Percentiles rank a stretch among this genome's conserved stretches.
These are phyloP conservation scores for Coleophoma crateriformis DNA, from an alignment of 2,329 filamentous ascomycete genomes.

Conservation along the genomic window DNA sequence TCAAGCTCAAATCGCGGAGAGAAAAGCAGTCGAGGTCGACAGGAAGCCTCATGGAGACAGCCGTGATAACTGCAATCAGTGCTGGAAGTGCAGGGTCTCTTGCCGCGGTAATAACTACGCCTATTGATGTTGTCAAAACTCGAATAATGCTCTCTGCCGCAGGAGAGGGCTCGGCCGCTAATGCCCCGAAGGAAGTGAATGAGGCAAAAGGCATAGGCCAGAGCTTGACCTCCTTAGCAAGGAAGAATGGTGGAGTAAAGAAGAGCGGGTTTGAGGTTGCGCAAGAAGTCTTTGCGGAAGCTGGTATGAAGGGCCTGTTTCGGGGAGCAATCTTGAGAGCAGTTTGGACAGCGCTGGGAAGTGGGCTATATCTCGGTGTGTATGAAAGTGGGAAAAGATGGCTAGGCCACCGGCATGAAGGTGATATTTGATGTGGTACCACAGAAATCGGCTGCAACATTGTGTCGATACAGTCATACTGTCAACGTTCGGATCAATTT, in stretches of 20 bases:
- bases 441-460: too few species aligned
- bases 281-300: conserved; percentile 56
- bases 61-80: conserved; percentile 64
- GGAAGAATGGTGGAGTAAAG: conserved; percentile 25
- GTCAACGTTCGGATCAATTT: too few species aligned
- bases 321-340: conserved; percentile 68
- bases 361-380: conserved; percentile 77
- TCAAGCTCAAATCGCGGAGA: conserved; percentile 40
- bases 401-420: conserved; percentile 29
- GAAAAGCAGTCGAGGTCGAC: conserved; percentile 22
- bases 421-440: not conserved
- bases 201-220: conserved; percentile 20
- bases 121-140: conserved; percentile 86
- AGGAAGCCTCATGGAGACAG: conserved; percentile 54
- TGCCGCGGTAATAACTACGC: conserved; percentile 78
- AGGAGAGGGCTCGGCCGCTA: conserved; percentile 21
- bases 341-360: conserved; percentile 77
- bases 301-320: conserved; percentile 71
- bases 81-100: conserved; percentile 70
- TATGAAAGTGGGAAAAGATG: conserved; percentile 76
- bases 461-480: too few species aligned
- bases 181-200: conserved; percentile 18
- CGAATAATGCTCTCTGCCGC: conserved; percentile 71
- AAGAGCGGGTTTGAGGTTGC: conserved; percentile 53
- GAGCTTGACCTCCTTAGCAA: conserved; percentile 13